Evolutionary conservation across 2,329 filamentous ascomycete genomes (phyloP).

Genomic region (Cercospora citrullina): DNA sequence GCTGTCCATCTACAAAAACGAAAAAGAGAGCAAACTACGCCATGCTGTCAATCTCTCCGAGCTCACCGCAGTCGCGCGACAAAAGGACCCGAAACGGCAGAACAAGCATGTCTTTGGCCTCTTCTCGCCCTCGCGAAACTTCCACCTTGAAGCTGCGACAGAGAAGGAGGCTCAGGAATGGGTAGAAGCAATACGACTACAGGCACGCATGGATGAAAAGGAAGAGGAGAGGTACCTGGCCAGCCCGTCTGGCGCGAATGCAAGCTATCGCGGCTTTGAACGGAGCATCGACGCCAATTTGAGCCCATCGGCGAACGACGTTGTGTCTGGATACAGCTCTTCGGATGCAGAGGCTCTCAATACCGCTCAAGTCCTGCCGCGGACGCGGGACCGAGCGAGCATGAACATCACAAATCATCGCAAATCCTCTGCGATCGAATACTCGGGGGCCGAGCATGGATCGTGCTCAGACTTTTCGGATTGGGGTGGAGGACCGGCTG

Average conservation of each 20-base stretch:
- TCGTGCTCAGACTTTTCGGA: slow-evolving; percentile 83
- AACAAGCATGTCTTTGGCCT: slow-evolving; percentile 86
- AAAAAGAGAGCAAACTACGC: slow-evolving; percentile 83
- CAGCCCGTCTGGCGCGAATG: slow-evolving; percentile 60
- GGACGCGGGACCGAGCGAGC: slow-evolving; percentile 34
- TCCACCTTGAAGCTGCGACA: slow-evolving; percentile 77
- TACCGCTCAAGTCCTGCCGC: slow-evolving; percentile 26
- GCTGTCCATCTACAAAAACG: slow-evolving; percentile 89
- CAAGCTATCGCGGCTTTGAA: slow-evolving; percentile 47
- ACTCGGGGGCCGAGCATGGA: slow-evolving; percentile 66
- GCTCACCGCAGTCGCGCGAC: slow-evolving; percentile 82
- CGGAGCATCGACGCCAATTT: slow-evolving; percentile 35
- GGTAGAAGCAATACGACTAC: slow-evolving; percentile 76
- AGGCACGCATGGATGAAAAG: slow-evolving; percentile 83
- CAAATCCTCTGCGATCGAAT: slow-evolving; percentile 61
- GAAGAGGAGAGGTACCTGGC: slow-evolving; percentile 79
- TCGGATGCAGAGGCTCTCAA: slow-evolving; percentile 45
- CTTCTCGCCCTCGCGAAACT: slow-evolving; percentile 88
- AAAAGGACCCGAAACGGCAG: slow-evolving; percentile 86
- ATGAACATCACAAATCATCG: slow-evolving; percentile 42
- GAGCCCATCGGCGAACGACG: slow-evolving; percentile 27
- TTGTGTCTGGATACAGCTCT: slow-evolving; percentile 44
- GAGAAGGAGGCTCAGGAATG: slow-evolving; percentile 78
- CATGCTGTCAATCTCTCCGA: slow-evolving; percentile 87
- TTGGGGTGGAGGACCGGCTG: slow-evolving; percentile 31